Percentiles rank a stretch among this genome's conserved stretches.
Evolutionary conservation across 192 early-diverging fungal species (phyloP).

Genomic region (Coemansia sp.): DNA sequence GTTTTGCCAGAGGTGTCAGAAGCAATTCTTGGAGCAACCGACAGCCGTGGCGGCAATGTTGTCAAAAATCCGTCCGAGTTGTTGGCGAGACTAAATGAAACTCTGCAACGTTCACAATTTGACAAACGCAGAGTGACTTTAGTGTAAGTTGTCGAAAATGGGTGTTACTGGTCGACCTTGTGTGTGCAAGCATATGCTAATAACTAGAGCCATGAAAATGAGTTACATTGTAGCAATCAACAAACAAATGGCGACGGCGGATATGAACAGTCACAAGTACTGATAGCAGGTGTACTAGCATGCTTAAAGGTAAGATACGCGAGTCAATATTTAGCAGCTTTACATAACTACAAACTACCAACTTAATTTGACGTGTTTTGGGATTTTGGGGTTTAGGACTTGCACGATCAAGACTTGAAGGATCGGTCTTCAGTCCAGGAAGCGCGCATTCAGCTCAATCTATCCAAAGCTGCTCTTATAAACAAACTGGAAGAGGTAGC

Average conservation of each 20-base stretch:
- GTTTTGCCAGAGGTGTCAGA: constrained; percentile 1
- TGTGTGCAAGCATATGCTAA: not conserved
- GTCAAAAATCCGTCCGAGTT: not conserved
- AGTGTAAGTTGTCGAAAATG: not conserved
- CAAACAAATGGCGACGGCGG: not conserved
- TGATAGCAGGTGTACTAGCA: constrained; percentile 28
- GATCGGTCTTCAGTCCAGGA: constrained; percentile 5
- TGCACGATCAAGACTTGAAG: constrained; percentile 30
- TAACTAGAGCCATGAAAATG: not conserved
- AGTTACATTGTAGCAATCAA: not conserved
- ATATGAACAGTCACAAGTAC: constrained; percentile 12
- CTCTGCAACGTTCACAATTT: not conserved
- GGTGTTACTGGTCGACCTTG: not conserved
- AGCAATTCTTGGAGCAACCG: not conserved
- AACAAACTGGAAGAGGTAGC: constrained; percentile 29
- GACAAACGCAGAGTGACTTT: not conserved
- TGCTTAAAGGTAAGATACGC: constrained; percentile 28
- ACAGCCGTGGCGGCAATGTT: not conserved
- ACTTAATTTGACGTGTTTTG: not conserved
- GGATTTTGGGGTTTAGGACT: constrained; percentile 10
- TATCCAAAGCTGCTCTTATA: constrained; percentile 9
- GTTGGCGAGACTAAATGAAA: not conserved
- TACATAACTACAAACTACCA: not conserved
- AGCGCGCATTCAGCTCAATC: constrained; percentile 3
- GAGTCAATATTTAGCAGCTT: not conserved